Conservation (phyloP, 768 basidiomycete genomes). For the Clathrus columnatus region DNA sequence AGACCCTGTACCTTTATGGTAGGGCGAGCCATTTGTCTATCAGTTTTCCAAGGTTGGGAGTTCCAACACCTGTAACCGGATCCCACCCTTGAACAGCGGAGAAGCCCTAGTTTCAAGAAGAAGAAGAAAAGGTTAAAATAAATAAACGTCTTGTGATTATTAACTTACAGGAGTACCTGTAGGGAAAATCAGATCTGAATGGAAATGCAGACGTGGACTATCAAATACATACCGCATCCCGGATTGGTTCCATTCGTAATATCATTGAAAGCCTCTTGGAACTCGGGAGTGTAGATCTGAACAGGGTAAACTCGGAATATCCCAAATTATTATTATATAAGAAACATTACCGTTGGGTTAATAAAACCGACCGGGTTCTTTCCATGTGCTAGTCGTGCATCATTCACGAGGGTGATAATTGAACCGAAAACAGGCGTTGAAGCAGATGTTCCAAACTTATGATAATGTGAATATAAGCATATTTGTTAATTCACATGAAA, state of each 20-base stretch:
- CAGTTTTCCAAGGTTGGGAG: conserved; percentile 20
- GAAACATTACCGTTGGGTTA: conserved; percentile 30
- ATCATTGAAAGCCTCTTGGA: conserved; percentile 32
- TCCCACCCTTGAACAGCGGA: conserved; percentile 5
- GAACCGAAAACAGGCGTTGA: conserved; percentile 27
- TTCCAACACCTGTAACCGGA: conserved; percentile 18
- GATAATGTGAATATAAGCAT: not conserved
- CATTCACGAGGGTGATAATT: conserved; percentile 32
- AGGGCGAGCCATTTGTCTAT: conserved; percentile 20
- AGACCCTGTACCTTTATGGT: no score
- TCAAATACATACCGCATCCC: conserved; percentile 26
- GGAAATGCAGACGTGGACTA: not conserved
- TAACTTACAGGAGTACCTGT: conserved; percentile 5
- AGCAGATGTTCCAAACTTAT: conserved; percentile 28
- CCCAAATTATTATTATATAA: not conserved
- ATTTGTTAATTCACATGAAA: not conserved
- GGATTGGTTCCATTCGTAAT: conserved; percentile 33
- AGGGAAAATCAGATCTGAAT: not conserved
- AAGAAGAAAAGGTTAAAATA: not conserved
- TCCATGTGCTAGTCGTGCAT: conserved; percentile 27
- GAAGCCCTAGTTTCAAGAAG: not conserved
- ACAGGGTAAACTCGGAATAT: not conserved
- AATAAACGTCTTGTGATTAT: not conserved
- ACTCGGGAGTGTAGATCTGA: conserved; percentile 30
- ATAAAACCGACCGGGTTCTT: conserved; percentile 35